These are phyloP conservation scores for Fusarium oligoseptatum DNA, from an alignment of 2,329 filamentous ascomycete genomes.

Conservation along the genomic window DNA sequence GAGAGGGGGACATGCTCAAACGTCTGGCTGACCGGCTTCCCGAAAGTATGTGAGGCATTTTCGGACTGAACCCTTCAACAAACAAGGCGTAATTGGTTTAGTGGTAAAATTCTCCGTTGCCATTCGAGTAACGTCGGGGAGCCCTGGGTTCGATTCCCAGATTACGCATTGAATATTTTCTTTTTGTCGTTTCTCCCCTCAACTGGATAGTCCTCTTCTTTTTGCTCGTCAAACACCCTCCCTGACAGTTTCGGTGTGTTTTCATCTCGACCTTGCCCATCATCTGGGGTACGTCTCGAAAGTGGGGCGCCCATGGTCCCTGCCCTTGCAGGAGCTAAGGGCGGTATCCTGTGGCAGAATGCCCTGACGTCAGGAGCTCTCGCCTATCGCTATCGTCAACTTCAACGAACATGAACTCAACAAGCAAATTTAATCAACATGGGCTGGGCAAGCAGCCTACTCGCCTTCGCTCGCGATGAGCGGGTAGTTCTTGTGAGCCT, in stretches of 20 bases:
- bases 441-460: conserved; percentile 52
- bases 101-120: conserved; percentile 45
- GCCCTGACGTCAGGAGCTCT: conserved; percentile 28
- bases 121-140: conserved; percentile 22
- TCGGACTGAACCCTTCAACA: neutral
- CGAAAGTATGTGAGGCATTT: neutral
- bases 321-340: neutral
- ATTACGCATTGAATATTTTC: conserved; percentile 26
- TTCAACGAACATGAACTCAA: conserved; percentile 23
- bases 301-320: neutral
- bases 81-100: conserved; percentile 38
- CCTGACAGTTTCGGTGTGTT: neutral
- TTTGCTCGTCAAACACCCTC: neutral
- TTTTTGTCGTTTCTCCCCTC: neutral
- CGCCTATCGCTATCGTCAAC: conserved; percentile 4
- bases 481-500: conserved; percentile 66
- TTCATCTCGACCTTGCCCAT: neutral
- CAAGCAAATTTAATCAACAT: conserved; percentile 50
- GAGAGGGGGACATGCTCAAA: neutral
- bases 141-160: conserved; percentile 45
- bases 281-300: neutral
- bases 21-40: neutral
- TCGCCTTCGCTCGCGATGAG: conserved; percentile 61
- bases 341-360: conserved; percentile 37
- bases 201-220: neutral